These are phyloP conservation scores for Fusarium globosum DNA, from an alignment of 2,329 filamentous ascomycete genomes.

Conservation along the genomic window DNA sequence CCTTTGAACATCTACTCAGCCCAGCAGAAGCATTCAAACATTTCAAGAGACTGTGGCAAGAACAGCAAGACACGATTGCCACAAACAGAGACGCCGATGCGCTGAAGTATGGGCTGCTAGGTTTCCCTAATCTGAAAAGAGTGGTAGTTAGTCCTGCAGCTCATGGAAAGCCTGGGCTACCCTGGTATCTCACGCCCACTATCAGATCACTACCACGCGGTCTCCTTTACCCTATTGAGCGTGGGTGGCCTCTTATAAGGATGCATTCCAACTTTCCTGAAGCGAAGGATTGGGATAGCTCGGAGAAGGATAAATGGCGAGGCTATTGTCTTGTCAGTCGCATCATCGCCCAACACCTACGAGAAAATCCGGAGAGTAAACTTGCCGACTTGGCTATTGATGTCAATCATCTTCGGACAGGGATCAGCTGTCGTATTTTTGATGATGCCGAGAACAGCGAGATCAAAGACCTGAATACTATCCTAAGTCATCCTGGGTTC, in stretches of 20 bases:
- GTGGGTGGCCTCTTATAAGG: conserved; percentile 36
- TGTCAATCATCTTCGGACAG: conserved; percentile 44
- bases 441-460: background rate
- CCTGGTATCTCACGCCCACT: conserved; percentile 51
- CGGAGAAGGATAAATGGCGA: conserved; percentile 37
- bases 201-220: conserved; percentile 29
- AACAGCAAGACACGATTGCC: conserved; percentile 49
- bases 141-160: conserved; percentile 54
- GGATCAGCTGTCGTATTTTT: conserved; percentile 42
- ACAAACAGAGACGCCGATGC: conserved; percentile 46
- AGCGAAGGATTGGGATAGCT: background rate
- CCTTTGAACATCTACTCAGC: background rate
- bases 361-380: background rate
- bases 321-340: conserved; percentile 47
- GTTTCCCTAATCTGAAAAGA: conserved; percentile 50
- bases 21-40: conserved; percentile 37
- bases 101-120: conserved; percentile 45
- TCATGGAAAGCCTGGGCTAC: conserved; percentile 51
- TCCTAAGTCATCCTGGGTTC: conserved; percentile 22
- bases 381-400: conserved; percentile 53
- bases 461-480: conserved; percentile 2
- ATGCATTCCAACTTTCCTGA: background rate
- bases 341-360: conserved; percentile 41
- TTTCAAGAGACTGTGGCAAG: conserved; percentile 49
- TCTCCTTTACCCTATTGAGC: conserved; percentile 54